A percentile compares a stretch with the other conserved stretches of the same genome.
Evolutionary conservation across 1,284 basidiomycete species (phyloP).

Genomic region (Austroboletus novae-zelandiae): DNA sequence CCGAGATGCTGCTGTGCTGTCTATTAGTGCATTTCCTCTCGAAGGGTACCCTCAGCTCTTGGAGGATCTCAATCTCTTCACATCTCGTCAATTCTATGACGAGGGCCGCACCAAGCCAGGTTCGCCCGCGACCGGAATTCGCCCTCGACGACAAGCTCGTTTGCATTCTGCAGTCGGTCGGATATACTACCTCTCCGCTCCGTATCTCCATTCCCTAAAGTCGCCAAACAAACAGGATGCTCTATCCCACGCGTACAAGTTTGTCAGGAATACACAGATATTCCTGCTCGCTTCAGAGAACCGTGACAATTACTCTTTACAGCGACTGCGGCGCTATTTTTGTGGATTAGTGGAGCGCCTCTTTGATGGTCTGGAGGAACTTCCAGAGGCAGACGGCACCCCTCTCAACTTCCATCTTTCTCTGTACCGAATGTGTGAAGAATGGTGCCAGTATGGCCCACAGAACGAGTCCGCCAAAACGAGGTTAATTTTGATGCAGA

Average conservation of each 20-base stretch:
- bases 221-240: conserved; percentile 71
- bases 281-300: conserved; percentile 74
- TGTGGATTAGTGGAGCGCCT: conserved; percentile 86
- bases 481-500: conserved; percentile 73
- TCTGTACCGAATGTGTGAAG: conserved; percentile 85
- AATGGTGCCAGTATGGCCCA: conserved; percentile 89
- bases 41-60: conserved; percentile 78
- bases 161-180: conserved; percentile 88
- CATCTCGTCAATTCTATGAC: conserved; percentile 81
- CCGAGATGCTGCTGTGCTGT: conserved; percentile 83
- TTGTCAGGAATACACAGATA: conserved; percentile 79
- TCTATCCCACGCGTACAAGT: conserved; percentile 79
- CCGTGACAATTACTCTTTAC: conserved; percentile 76
- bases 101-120: conserved; percentile 65
- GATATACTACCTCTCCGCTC: conserved; percentile 85
- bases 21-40: conserved; percentile 83
- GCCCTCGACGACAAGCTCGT: conserved; percentile 73
- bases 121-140: conserved; percentile 53
- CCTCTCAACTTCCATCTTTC: conserved; percentile 75
- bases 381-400: conserved; percentile 75
- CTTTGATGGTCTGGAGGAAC: conserved; percentile 72
- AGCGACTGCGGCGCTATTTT: conserved; percentile 85
- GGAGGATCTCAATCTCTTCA: conserved; percentile 80
- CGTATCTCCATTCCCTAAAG: conserved; percentile 70
- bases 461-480: conserved; percentile 75